Evolutionary conservation across 139 green algal species (phyloP).

Genomic region (Limnomonas spitsbergensis): DNA sequence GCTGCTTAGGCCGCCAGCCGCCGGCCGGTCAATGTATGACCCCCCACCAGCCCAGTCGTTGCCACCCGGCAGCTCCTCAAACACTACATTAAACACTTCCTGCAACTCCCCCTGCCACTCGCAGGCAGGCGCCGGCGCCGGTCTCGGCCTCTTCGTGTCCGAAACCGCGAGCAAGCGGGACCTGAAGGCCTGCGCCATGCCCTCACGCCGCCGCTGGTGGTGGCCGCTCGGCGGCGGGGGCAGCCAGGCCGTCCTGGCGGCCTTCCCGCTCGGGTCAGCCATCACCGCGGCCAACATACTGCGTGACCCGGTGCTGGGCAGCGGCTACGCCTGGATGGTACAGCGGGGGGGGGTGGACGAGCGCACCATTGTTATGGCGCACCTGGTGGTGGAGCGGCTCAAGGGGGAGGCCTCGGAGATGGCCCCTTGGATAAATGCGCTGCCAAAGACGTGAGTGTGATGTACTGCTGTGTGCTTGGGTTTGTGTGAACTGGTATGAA

Average conservation of each 20-base stretch:
- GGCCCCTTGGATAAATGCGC: slow-evolving; percentile 28
- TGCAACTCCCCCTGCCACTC: no score
- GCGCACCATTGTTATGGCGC: slow-evolving; percentile 53
- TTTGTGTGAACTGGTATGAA: no score
- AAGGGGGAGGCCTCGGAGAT: slow-evolving; percentile 27
- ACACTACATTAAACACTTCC: no score
- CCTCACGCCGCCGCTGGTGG: not conserved
- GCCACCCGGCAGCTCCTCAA: no score
- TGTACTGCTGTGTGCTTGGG: no score
- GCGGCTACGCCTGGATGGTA: slow-evolving; percentile 33
- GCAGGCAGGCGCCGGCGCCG: not conserved
- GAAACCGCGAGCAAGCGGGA: not conserved
- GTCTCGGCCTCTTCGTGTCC: slow-evolving; percentile 4
- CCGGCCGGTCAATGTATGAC: no score
- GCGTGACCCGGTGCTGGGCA: not conserved
- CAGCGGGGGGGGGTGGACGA: slow-evolving; percentile 55
- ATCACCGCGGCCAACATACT: slow-evolving; percentile 15
- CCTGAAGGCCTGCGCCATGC: not conserved
- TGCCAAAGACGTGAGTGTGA: slow-evolving; percentile 31
- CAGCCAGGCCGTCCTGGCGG: not conserved
- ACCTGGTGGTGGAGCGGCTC: slow-evolving; percentile 59
- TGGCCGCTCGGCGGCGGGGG: not conserved
- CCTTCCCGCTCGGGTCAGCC: not conserved
- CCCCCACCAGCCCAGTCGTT: no score
- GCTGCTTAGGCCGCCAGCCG: no score